Conservation (phyloP, 2,329 filamentous ascomycete species). For the Hysterium pulicare region DNA sequence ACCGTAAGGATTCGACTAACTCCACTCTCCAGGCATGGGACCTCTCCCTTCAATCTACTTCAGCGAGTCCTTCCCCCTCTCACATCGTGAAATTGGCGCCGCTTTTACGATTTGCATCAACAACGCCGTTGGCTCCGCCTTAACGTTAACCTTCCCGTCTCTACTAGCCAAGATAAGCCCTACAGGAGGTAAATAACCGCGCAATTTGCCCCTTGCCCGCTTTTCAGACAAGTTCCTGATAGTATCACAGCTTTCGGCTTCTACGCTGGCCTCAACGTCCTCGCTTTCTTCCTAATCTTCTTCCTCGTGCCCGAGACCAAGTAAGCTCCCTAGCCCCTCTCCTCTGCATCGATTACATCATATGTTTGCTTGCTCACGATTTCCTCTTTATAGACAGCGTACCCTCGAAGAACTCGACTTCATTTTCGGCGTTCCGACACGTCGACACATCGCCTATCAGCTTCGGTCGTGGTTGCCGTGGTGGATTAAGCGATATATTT, state of each 20-base stretch:
- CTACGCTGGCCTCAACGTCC: slow-evolving; percentile 20
- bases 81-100: slow-evolving; percentile 54
- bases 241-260: no score
- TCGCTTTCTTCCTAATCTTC: slow-evolving; percentile 8
- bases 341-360: not conserved
- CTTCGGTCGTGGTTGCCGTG: slow-evolving; percentile 40
- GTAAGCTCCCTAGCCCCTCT: slow-evolving; percentile 1
- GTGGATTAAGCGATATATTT: slow-evolving; percentile 42
- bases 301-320: slow-evolving; percentile 8
- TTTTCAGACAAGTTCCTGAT: no score
- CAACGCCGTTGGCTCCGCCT: slow-evolving; percentile 28
- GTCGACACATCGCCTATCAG: slow-evolving; percentile 2
- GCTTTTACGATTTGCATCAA: slow-evolving; percentile 32
- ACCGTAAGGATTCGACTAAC: not conserved
- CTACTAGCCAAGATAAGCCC: slow-evolving; percentile 25
- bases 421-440: not conserved
- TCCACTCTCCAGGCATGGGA: slow-evolving; percentile 4
- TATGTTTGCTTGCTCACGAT: not conserved
- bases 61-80: slow-evolving; percentile 63
- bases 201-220: no score
- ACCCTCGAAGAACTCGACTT: slow-evolving; percentile 10
- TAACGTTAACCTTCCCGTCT: slow-evolving; percentile 21
- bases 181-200: no score
- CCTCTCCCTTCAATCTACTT: slow-evolving; percentile 56
- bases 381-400: slow-evolving; percentile 1